Evolutionary conservation across 805 yeast species (phyloP).

Genomic region (Yarrowia alimentaria): DNA sequence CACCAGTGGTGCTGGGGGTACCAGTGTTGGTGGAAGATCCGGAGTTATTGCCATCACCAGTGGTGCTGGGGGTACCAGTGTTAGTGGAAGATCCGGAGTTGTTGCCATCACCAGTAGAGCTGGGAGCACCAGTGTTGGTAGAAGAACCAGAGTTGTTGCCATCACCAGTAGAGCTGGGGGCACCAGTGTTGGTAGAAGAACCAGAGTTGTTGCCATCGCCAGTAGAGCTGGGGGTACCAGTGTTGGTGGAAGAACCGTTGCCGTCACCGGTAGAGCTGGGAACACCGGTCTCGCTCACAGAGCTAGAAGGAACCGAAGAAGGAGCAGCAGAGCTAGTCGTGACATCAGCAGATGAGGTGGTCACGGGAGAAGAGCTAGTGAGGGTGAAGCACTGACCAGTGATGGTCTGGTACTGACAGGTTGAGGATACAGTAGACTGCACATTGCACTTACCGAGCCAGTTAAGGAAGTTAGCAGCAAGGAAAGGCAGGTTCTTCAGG

Average conservation of each 20-base stretch:
- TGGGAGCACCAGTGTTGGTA: background rate
- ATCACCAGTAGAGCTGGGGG: background rate
- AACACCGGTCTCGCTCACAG: background rate
- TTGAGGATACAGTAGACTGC: constrained; percentile 1
- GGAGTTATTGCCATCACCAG: background rate
- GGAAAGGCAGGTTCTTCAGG: constrained; percentile 3
- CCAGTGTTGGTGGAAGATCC: background rate
- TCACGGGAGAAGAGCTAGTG: background rate
- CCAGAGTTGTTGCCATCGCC: no score
- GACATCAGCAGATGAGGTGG: background rate
- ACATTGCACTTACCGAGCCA: constrained; percentile 6
- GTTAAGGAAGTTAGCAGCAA: constrained; percentile 19
- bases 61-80: constrained; percentile 6
- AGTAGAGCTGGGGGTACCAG: background rate
- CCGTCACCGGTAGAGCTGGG: background rate
- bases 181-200: background rate
- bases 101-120: constrained; percentile 11
- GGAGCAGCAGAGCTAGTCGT: constrained; percentile 3
- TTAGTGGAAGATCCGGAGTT: background rate
- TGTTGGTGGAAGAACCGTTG: background rate
- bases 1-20: background rate
- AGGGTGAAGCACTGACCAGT: constrained; percentile 1
- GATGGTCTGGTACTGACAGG: constrained; percentile 11
- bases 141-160: background rate
- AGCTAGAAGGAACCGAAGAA: constrained; percentile 12